Conservation (phyloP, 2,329 filamentous ascomycete species). For the Curvularia hawaiiensis region DNA sequence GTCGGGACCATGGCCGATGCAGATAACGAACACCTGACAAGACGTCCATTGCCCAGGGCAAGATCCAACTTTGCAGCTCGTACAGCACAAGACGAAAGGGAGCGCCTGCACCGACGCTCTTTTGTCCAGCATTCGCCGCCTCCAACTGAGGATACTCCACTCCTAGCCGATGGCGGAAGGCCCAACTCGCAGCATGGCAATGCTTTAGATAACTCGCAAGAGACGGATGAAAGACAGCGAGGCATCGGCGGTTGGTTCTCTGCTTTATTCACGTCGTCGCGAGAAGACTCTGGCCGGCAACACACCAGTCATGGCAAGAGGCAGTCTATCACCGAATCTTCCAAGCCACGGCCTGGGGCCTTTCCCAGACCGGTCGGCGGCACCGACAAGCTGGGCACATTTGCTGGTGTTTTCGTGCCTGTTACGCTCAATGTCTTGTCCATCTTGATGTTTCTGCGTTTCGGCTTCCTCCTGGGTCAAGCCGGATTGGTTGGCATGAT, state of each 20-base stretch:
- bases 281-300: constrained; percentile 13
- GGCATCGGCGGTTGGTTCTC: constrained; percentile 34
- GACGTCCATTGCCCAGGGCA: constrained; percentile 39
- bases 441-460: constrained; percentile 90
- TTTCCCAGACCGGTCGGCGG: constrained; percentile 49
- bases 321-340: constrained; percentile 31
- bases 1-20: constrained; percentile 35
- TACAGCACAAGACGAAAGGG: constrained; percentile 52
- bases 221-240: constrained; percentile 14
- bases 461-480: constrained; percentile 83
- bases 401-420: constrained; percentile 74
- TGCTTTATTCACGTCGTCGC: constrained; percentile 22
- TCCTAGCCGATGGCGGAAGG: constrained; percentile 23
- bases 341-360: constrained; percentile 44
- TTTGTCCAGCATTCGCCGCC: constrained; percentile 34
- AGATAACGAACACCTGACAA: constrained; percentile 26
- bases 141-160: constrained; percentile 41
- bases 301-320: constrained; percentile 24
- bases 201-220: neutral
- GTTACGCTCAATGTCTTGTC: constrained; percentile 88
- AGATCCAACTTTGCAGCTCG: constrained; percentile 53
- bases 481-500: constrained; percentile 80
- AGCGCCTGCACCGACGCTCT: constrained; percentile 51
- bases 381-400: constrained; percentile 71
- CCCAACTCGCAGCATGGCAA: constrained; percentile 28